These are phyloP conservation scores for Gynochthodes officinalis DNA, from an alignment of 257 asterid species.

Conservation along the genomic window DNA sequence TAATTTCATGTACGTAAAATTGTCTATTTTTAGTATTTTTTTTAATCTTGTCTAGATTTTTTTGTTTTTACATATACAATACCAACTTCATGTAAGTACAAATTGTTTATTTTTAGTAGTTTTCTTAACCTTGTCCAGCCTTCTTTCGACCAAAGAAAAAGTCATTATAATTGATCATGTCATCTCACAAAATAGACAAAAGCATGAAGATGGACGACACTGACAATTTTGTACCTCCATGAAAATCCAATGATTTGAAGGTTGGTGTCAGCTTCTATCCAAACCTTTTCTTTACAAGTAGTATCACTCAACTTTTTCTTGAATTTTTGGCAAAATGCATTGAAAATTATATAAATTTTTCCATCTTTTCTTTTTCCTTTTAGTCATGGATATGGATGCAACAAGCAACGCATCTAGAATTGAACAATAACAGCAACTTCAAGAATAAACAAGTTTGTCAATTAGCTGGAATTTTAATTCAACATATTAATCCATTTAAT, in stretches of 20 bases:
- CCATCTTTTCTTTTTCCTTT: slow-evolving; percentile 1
- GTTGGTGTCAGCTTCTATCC: slow-evolving; percentile 28
- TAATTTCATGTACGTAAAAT: too few species aligned
- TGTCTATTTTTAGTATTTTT: too few species aligned
- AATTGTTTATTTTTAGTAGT: neutral
- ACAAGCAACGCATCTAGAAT: slow-evolving; percentile 97
- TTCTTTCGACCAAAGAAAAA: neutral
- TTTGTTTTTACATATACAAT: too few species aligned
- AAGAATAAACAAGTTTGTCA: slow-evolving; percentile 65
- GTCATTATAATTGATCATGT: neutral
- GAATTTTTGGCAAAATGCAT: too few species aligned
- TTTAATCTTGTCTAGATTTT: too few species aligned
- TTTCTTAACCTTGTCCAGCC: neutral
- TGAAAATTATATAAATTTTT: too few species aligned
- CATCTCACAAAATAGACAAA: slow-evolving; percentile 47
- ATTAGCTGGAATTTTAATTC: neutral
- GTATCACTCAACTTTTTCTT: neutral
- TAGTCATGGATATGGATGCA: slow-evolving; percentile 99
- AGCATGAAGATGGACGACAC: slow-evolving; percentile 50
- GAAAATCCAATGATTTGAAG: slow-evolving; percentile 84
- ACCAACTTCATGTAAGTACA: too few species aligned
- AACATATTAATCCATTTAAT: neutral
- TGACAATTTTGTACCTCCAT: slow-evolving; percentile 59
- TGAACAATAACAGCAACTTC: slow-evolving; percentile 74
- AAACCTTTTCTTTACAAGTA: neutral